Base-by-base conservation (phyloP, 2,329 filamentous ascomycete genomes). In the Pseudogymnoascus sp. region DNA sequence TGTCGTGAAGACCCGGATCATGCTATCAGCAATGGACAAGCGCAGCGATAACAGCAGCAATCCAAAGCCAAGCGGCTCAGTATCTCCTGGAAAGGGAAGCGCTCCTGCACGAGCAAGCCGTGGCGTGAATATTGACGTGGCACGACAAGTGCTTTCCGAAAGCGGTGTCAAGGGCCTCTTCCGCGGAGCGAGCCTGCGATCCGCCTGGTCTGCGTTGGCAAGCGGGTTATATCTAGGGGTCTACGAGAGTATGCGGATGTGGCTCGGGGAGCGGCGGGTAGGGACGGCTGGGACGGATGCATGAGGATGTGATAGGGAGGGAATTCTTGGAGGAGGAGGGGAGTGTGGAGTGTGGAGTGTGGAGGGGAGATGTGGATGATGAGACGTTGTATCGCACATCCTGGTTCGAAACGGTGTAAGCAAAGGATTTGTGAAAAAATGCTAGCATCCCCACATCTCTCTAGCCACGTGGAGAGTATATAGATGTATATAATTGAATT, bases 1-100 rank as follows among this genome's bases (percentile, higher is more conserved):
- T 74, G 91, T 96, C 8, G 84, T 96, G 23, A 96, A 96, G 79
- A 96, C 92, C 67, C 79, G 90, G 60, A 89, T 96, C 76, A 96
- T 96, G 92, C 79, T 96, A 25, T 81, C 82, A 31, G 86, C 86
- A 1, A 79, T 78, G 12, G 73, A 77, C 21, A 66, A 72, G 67
- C 16, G 28, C 69, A 66, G 63, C 63, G 73, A 63, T 37, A 60
- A 60, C 7, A n/a, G 2, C 31, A 60, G 10, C 16, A 21, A 11
- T 31, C 8, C 56, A n/a, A 36, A 38, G 23, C 12, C 37, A 5
- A 3, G 5, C 34, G 28, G 25, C 16, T 12, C 40, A 36, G 6
- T n/a, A 34, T 34, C 46, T n/a, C 23, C 46, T 56, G 65, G 71
- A 12, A 70, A 71, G 44, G 68, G 71, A 21, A 72, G 69, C 59